Percentiles rank a stretch among this genome's conserved stretches.
Evolutionary conservation across 129 eudicot genomes (phyloP).

Genomic region (Escallonia rubra): DNA sequence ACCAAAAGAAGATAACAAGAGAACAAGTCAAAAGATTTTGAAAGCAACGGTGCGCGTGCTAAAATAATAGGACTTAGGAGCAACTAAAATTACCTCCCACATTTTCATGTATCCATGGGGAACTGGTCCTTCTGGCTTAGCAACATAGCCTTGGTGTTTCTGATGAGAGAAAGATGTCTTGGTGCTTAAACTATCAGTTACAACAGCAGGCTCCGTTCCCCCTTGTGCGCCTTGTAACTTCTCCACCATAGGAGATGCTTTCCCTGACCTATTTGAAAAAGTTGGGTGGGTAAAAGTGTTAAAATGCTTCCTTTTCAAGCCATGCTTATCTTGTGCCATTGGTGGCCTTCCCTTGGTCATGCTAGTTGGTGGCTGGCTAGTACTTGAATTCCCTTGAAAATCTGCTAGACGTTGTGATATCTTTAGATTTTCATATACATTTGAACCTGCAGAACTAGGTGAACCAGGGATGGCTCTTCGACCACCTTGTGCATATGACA

Average conservation of each 20-base stretch:
- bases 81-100: neutral
- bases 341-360: neutral
- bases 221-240: neutral
- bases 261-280: neutral
- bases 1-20: too few relatives aligned
- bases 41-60: too few relatives aligned
- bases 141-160: too few relatives aligned
- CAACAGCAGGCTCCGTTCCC: too few relatives aligned
- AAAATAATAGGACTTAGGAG: too few relatives aligned
- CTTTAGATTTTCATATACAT: neutral
- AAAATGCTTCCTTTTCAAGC: neutral
- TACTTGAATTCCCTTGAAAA: neutral
- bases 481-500: neutral
- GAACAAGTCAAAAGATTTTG: too few relatives aligned
- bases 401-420: neutral
- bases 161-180: too few relatives aligned
- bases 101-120: neutral
- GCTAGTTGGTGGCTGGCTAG: neutral
- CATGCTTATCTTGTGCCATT: neutral
- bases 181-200: too few relatives aligned
- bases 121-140: neutral
- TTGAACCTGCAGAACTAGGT: neutral
- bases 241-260: neutral
- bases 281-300: neutral
- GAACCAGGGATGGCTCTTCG: neutral